phyloP scores from a whole-genome alignment of 345 rosid genomes.

The Geranium rotundifolium region DNA sequence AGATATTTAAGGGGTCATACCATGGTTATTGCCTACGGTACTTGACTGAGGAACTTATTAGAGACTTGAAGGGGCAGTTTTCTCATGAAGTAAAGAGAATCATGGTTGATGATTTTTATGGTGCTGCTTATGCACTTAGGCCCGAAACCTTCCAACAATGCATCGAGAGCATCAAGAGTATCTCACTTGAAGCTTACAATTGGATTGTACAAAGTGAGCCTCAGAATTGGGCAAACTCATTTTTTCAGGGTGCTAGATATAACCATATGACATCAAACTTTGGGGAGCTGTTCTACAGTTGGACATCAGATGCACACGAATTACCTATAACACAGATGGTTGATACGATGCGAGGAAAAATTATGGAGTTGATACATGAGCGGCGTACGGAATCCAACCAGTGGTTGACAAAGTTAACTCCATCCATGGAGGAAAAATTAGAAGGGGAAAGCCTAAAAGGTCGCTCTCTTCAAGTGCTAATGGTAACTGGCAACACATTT shows the following conservation, averaged over 20 bases:
- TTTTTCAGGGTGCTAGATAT: slow-evolving; percentile 73
- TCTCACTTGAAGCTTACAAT: slow-evolving; percentile 66
- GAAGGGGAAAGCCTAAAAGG: slow-evolving; percentile 46
- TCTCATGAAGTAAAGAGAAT: slow-evolving; percentile 81
- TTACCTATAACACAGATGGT: slow-evolving; percentile 93
- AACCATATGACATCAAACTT: slow-evolving; percentile 74
- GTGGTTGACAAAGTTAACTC: slow-evolving; percentile 60
- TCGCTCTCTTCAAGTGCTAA: slow-evolving; percentile 41
- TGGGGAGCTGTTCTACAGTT: slow-evolving; percentile 69
- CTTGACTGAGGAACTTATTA: slow-evolving; percentile 59
- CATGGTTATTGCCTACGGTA: slow-evolving; percentile 70
- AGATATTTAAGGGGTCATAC: slow-evolving; percentile 48
- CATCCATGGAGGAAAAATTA: slow-evolving; percentile 67
- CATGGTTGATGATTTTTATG: slow-evolving; percentile 62
- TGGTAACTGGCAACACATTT: slow-evolving; percentile 53
- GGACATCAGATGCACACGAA: slow-evolving; percentile 75
- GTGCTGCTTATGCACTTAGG: slow-evolving; percentile 59
- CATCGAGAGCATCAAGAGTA: slow-evolving; percentile 60
- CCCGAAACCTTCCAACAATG: slow-evolving; percentile 52
- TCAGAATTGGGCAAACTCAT: slow-evolving; percentile 84
- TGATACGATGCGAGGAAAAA: slow-evolving; percentile 60
- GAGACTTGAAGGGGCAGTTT: slow-evolving; percentile 77
- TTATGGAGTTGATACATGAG: slow-evolving; percentile 53
- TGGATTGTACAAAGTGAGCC: slow-evolving; percentile 84
- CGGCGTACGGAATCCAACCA: slow-evolving; percentile 38